phyloP scores from a whole-genome alignment of 2,329 filamentous ascomycete genomes.

The Rhynchosporium agropyri region DNA sequence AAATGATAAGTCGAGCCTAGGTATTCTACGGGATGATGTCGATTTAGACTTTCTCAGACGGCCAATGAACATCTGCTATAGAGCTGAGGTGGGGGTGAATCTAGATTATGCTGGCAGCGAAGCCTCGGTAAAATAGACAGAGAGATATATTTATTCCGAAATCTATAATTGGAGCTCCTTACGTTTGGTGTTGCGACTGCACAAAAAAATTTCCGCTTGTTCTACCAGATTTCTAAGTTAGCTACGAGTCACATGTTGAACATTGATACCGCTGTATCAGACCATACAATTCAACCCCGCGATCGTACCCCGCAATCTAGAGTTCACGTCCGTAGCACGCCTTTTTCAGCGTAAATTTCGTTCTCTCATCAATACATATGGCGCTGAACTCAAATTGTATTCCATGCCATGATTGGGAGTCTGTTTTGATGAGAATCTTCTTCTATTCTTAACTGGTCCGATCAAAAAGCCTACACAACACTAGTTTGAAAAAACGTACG shows the following conservation, averaged over 20 bases:
- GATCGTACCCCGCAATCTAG: background rate
- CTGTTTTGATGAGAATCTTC: too few species aligned
- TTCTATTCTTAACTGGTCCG: too few species aligned
- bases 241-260: background rate
- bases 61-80: background rate
- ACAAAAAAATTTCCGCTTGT: background rate
- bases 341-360: background rate
- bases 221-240: background rate
- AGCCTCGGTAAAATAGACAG: too few species aligned
- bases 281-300: background rate
- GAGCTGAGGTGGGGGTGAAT: background rate
- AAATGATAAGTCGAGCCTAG: background rate
- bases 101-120: too few species aligned
- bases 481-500: too few species aligned
- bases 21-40: background rate
- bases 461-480: too few species aligned
- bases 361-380: background rate
- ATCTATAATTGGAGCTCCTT: too few species aligned
- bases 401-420: too few species aligned
- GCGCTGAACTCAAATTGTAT: background rate
- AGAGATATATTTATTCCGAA: too few species aligned
- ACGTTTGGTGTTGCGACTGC: background rate
- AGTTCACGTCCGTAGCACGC: background rate
- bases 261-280: background rate
- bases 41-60: background rate